Evolutionary conservation across 2,329 filamentous ascomycete species (phyloP).

Genomic region (Trichoderma polysporum): DNA sequence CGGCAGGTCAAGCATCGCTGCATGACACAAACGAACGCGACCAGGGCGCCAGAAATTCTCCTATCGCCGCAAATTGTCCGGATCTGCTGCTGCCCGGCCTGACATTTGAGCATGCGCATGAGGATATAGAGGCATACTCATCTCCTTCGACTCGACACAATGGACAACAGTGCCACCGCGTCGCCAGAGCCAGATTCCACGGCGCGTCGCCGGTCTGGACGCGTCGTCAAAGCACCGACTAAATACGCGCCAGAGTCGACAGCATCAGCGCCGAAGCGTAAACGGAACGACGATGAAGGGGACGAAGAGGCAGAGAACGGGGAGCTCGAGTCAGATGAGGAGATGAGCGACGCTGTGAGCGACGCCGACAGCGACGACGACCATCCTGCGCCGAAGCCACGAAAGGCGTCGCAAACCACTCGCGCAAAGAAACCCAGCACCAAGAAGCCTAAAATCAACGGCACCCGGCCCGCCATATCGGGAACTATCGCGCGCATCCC

Average conservation of each 20-base stretch:
- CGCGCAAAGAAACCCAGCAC: conserved; percentile 56
- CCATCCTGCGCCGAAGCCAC: conserved; percentile 38
- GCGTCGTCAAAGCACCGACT: conserved; percentile 60
- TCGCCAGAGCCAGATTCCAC: conserved; percentile 52
- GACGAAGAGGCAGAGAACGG: conserved; percentile 50
- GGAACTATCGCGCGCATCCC: conserved; percentile 46
- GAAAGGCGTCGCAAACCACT: conserved; percentile 44
- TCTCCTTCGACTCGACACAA: conserved; percentile 25
- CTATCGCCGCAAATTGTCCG: neutral
- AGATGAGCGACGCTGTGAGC: conserved; percentile 43
- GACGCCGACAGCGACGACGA: conserved; percentile 50
- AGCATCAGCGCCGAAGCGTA: conserved; percentile 54
- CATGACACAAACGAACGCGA: conserved; percentile 21
- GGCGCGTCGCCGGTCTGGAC: conserved; percentile 66
- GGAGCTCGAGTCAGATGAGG: conserved; percentile 48
- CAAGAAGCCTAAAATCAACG: conserved; percentile 66
- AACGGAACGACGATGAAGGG: conserved; percentile 51
- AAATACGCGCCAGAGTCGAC: conserved; percentile 57
- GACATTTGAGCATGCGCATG: conserved; percentile 11
- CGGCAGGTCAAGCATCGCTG: conserved; percentile 3
- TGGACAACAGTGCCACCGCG: conserved; percentile 56
- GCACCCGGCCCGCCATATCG: conserved; percentile 41
- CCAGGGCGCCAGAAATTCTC: neutral
- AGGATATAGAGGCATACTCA: neutral
- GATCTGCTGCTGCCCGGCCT: conserved; percentile 14